Evolutionary conservation across 108 stramenopile genomes (phyloP), one percentile per base, ranked within the genome.

Genomic region (Phaeodactylum tricornutum): DNA sequence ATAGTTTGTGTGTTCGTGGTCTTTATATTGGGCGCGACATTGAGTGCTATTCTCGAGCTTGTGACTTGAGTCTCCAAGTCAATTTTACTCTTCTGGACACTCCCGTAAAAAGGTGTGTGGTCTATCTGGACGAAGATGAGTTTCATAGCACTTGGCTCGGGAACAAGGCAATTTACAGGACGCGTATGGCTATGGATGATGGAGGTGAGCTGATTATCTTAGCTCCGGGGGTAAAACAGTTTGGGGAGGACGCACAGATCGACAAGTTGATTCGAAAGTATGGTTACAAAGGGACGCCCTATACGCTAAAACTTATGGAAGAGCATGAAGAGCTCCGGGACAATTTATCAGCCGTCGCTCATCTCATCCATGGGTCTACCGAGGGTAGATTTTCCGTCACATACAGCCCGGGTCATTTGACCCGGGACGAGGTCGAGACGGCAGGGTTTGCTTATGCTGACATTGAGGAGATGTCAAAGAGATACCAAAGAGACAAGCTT

Each of bases 71-170:
- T 57, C 44, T 92, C 0, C 43, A 79, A 38, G 86, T 91, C 22
- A 95, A 96, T 64, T 96, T 96, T 56, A 82, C 87, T 43, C 49
- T 94, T 53, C 38, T 95, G 38, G 81, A 90, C 0, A 72, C 59
- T 15, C 53, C 88, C 8, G 77, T 85, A 4, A 60, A 54, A 33
- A 92, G 84, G 53, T 72, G 94, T 24, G 90, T 96, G 0, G 92
- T 87, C 5, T 87, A 83, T 55, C 53, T 96, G 34, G 94, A 96
- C 50, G 63, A 63, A 29, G 67, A 86, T 17, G 92, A 95, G 55
- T 96, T 95, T 67, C 90, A 88, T 53, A 89, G 93, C 7, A 96
- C 93, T 8, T 96, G 96, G 96, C 39, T 96, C 41, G 96, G 93
- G 5, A 95, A 95, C 73, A 96, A 96, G 59, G 64, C 88, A 14